A percentile compares a stretch with the other conserved stretches of the same genome.
Evolutionary conservation across 2,329 filamentous ascomycete genomes (phyloP).

Genomic region (Biscogniauxia mediterranea): DNA sequence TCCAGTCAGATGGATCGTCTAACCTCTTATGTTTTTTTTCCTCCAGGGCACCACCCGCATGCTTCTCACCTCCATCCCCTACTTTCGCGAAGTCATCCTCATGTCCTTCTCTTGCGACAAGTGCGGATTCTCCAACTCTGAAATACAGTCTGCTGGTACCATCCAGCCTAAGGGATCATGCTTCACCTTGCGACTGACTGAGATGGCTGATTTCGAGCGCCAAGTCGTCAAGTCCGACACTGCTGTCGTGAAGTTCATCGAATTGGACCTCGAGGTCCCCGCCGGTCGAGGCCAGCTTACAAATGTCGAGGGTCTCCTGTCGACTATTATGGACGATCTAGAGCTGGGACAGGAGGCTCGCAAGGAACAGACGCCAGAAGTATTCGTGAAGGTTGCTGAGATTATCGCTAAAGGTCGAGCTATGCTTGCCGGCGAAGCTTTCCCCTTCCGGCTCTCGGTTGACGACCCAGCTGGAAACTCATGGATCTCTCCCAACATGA

Average conservation of each 20-base stretch:
- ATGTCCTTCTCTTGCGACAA: conserved; percentile 95
- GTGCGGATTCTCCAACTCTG: conserved; percentile 87
- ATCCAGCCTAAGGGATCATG: conserved; percentile 86
- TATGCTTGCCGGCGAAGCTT: conserved; percentile 74
- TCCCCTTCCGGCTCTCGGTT: conserved; percentile 84
- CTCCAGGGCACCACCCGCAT: conserved; percentile 76
- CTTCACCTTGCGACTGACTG: conserved; percentile 78
- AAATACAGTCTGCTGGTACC: conserved; percentile 87
- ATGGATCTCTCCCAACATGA: conserved; percentile 86
- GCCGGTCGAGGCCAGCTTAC: conserved; percentile 86
- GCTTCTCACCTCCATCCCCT: conserved; percentile 88
- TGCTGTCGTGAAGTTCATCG: conserved; percentile 81
- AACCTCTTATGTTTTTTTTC: conserved; percentile 1
- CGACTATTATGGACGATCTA: conserved; percentile 75
- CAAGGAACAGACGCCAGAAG: conserved; percentile 73
- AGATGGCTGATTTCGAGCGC: conserved; percentile 71
- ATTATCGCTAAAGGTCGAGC: conserved; percentile 71
- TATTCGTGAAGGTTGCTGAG: conserved; percentile 73
- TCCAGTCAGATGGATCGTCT: neutral
- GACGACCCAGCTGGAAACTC: conserved; percentile 96
- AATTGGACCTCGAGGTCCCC: conserved; percentile 90
- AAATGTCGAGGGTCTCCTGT: conserved; percentile 87
- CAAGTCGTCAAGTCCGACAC: conserved; percentile 92
- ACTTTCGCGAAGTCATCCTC: conserved; percentile 95
- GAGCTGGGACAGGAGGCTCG: conserved; percentile 78